Base-by-base conservation (phyloP, 1,139 yeast species). In the Hyphopichia pseudoburtonii region DNA sequence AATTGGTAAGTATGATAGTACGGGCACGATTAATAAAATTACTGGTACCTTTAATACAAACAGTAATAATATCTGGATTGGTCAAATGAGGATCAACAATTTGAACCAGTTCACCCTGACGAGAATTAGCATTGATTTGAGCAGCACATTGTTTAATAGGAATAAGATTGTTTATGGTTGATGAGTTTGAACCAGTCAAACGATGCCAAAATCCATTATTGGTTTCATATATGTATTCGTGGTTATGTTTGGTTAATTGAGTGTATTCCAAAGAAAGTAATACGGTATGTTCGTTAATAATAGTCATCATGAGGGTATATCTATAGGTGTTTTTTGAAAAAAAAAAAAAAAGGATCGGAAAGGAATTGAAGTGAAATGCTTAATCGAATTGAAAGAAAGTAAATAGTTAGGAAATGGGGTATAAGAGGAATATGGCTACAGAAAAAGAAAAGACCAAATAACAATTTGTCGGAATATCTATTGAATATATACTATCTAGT, bases 221-320 rank as follows among this genome's bases (percentile, higher is more conserved):
- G 17, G 73, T 58, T 43, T 59, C 64, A 41, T 53, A 68, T 18
- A 47, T 50, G 11, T 60, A 52, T n/a, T 60, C 52, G 15, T 42
- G 38, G 19, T 45, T 47, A 14, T 73, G 67, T 39, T 59, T 60
- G 24, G 61, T 47, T 36, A 67, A 48, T 45, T 57, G 66, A 32
- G 66, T 61, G 47, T 70, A 69, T 45, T 64, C 68, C 39, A 71
- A 56, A 29, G 69, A 67, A 41, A 64, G 56, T 19, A 56, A 40
- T 32, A 52, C 48, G 29, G 52, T 42, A 42, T 50, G 48, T 24
- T 48, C 42, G 31, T 47, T 52, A 40, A 44, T 44, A 29, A 26
- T 5, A 24, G 27, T 24, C 16, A 12, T 26, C 8, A 10, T 26
- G 23, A 7, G 23, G 23, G 10, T 21, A 21, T 21, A 21, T 21